phyloP scores from a whole-genome alignment of 768 basidiomycete genomes.

The Aureoboletus auriporus region DNA sequence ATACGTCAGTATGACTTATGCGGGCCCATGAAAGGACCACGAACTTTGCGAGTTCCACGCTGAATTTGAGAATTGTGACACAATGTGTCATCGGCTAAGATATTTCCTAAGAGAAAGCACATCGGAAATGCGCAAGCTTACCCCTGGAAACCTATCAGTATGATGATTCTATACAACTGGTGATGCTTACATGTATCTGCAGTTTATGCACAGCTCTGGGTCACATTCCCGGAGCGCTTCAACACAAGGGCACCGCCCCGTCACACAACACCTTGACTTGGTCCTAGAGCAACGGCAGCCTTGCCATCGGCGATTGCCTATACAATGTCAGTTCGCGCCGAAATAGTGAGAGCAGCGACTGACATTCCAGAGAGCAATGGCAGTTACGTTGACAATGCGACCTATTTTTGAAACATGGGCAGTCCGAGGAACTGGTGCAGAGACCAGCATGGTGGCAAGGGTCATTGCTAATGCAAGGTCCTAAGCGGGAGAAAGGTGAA shows the following conservation, averaged over 20 bases:
- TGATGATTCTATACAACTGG: neutral
- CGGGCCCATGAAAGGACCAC: slow-evolving; percentile 1
- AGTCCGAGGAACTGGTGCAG: slow-evolving; percentile 41
- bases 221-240: slow-evolving; percentile 58
- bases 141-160: slow-evolving; percentile 16
- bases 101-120: neutral
- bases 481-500: neutral
- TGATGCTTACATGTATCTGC: slow-evolving; percentile 43
- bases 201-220: slow-evolving; percentile 55
- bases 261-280: slow-evolving; percentile 32
- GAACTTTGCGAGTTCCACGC: slow-evolving; percentile 41
- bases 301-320: slow-evolving; percentile 52
- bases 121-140: slow-evolving; percentile 7
- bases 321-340: neutral
- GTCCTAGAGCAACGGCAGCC: slow-evolving; percentile 50
- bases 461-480: slow-evolving; percentile 30
- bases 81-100: slow-evolving; percentile 25
- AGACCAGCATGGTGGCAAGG: slow-evolving; percentile 58
- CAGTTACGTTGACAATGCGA: slow-evolving; percentile 57
- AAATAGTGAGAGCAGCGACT: slow-evolving; percentile 8
- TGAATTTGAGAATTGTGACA: slow-evolving; percentile 54
- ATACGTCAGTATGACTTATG: slow-evolving; percentile 3
- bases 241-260: slow-evolving; percentile 49
- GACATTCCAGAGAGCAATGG: slow-evolving; percentile 49
- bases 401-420: slow-evolving; percentile 47